A percentile compares a stretch with the other conserved stretches of the same genome.
These are phyloP conservation scores for Cladosporium sp. DNA, from an alignment of 2,329 filamentous ascomycete species.

Conservation along the genomic window DNA sequence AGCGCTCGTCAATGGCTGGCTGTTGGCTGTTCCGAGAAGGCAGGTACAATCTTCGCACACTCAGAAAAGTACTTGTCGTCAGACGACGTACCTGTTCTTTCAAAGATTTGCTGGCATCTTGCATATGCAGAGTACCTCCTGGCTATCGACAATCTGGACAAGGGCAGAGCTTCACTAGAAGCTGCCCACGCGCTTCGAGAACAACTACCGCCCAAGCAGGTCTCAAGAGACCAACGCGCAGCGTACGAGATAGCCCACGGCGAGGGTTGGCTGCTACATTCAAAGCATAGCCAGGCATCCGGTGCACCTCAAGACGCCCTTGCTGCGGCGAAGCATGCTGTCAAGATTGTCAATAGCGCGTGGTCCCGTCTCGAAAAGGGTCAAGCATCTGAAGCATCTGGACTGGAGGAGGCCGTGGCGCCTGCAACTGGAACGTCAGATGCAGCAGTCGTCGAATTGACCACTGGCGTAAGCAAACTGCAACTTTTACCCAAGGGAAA, in stretches of 20 bases:
- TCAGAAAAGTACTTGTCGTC: conserved; percentile 49
- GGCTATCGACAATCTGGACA: conserved; percentile 19
- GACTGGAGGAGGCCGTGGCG: background rate
- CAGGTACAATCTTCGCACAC: conserved; percentile 54
- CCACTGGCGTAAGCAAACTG: conserved; percentile 30
- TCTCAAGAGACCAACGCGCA: conserved; percentile 20
- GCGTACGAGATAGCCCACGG: conserved; percentile 22
- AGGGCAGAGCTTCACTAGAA: conserved; percentile 17
- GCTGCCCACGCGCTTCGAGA: conserved; percentile 17
- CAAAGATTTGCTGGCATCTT: conserved; percentile 38
- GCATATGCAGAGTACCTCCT: conserved; percentile 21
- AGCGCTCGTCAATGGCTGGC: conserved; percentile 49
- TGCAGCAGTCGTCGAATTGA: conserved; percentile 16
- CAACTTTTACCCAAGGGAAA: conserved; percentile 34
- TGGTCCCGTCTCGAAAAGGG: conserved; percentile 20
- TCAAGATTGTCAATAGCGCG: conserved; percentile 25
- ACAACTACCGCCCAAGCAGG: conserved; percentile 14
- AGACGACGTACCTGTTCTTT: conserved; percentile 40
- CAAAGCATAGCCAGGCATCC: conserved; percentile 17
- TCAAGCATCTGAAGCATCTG: background rate
- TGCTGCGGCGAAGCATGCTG: conserved; percentile 25
- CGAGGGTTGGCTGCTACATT: conserved; percentile 27
- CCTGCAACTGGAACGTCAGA: background rate
- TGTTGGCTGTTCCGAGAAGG: conserved; percentile 58
- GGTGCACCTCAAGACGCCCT: conserved; percentile 22